A percentile compares a stretch with the other conserved stretches of the same genome.
Evolutionary conservation across 805 yeast genomes (phyloP).

Genomic region (Groenewaldozyma tartarivorans): DNA sequence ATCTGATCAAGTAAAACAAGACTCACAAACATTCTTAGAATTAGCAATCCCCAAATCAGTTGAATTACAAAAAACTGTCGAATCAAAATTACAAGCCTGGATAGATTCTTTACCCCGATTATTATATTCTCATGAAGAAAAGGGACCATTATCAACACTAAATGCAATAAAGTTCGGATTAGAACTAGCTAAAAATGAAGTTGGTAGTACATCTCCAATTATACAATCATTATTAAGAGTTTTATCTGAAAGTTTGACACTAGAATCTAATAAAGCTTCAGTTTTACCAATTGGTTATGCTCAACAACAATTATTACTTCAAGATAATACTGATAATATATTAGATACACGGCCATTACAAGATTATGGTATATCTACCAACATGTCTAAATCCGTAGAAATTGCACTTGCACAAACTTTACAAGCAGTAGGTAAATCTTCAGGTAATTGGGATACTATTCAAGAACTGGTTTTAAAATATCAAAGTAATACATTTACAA

Average conservation of each 20-base stretch:
- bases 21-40: slow-evolving; percentile 2
- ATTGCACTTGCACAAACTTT: not conserved
- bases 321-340: slow-evolving; percentile 2
- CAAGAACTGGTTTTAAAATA: not conserved
- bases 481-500: not conserved
- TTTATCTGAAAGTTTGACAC: not conserved
- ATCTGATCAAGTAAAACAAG: slow-evolving; percentile 3
- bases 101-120: slow-evolving; percentile 20
- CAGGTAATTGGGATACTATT: not conserved
- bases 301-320: not conserved
- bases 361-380: slow-evolving; percentile 5
- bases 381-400: slow-evolving; percentile 4
- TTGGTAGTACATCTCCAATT: not conserved
- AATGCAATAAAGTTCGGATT: slow-evolving; percentile 8
- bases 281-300: not conserved
- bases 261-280: not conserved
- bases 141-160: slow-evolving; percentile 9
- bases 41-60: slow-evolving; percentile 5
- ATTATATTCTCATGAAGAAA: slow-evolving; percentile 20
- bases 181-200: not conserved
- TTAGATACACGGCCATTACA: slow-evolving; percentile 3
- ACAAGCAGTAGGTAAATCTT: not conserved
- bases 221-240: not conserved
- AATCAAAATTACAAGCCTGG: slow-evolving; percentile 21
- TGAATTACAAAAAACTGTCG: slow-evolving; percentile 8